Evolutionary conservation across 2,329 filamentous ascomycete species (phyloP).

Genomic region (Botrytis porri): DNA sequence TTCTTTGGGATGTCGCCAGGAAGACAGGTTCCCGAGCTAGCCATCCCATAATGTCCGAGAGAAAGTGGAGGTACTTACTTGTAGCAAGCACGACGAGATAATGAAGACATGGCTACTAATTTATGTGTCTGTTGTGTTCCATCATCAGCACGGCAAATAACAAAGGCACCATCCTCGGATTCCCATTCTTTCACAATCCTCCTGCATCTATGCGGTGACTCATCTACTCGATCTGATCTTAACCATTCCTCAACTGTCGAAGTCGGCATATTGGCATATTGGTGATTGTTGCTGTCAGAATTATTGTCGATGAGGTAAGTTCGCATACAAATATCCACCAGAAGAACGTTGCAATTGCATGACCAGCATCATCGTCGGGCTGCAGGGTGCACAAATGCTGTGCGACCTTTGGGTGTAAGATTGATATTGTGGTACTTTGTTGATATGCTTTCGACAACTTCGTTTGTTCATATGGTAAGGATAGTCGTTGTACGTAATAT

Average conservation of each 20-base stretch:
- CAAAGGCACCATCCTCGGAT: slow-evolving; percentile 36
- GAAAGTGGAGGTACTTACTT: slow-evolving; percentile 38
- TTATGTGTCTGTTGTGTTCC: slow-evolving; percentile 37
- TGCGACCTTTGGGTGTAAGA: slow-evolving; percentile 28
- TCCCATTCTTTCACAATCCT: slow-evolving; percentile 37
- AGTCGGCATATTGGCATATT: slow-evolving; percentile 38
- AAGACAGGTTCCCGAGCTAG: not conserved
- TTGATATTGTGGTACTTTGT: slow-evolving; percentile 17
- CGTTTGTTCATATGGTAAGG: slow-evolving; percentile 8
- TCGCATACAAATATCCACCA: slow-evolving; percentile 26
- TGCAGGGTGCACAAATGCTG: slow-evolving; percentile 38
- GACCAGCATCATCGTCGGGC: slow-evolving; percentile 36
- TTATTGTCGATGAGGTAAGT: slow-evolving; percentile 25
- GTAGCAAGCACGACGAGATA: slow-evolving; percentile 74
- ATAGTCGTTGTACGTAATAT: slow-evolving; percentile 5
- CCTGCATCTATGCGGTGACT: slow-evolving; percentile 39
- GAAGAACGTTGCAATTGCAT: slow-evolving; percentile 36
- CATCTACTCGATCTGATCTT: slow-evolving; percentile 30
- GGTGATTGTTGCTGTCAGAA: slow-evolving; percentile 22
- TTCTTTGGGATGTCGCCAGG: not conserved
- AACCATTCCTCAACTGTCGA: slow-evolving; percentile 39
- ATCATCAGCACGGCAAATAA: slow-evolving; percentile 41
- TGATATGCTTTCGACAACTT: slow-evolving; percentile 4
- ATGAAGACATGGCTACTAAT: slow-evolving; percentile 63
- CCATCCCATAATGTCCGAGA: not conserved